Evolutionary conservation across 257 asterid species (phyloP).

Genomic region (Solanum bulbocastanum): DNA sequence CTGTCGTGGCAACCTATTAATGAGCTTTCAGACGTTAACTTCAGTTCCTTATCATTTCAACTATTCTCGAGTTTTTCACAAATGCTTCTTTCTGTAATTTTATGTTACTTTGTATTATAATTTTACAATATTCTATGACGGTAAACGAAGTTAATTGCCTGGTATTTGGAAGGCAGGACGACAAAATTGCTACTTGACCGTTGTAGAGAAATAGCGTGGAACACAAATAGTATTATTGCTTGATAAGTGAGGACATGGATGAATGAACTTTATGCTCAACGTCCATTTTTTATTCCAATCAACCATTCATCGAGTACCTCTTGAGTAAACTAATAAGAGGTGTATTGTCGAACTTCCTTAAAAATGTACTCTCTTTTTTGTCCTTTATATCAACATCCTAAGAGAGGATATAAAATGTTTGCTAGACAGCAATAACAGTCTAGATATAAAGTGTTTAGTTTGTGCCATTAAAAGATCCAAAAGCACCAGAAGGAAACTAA

Average conservation of each 20-base stretch:
- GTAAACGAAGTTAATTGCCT: not conserved
- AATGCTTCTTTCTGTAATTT: not conserved
- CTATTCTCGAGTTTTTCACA: not conserved
- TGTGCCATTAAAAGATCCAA: not conserved
- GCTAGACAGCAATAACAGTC: not conserved
- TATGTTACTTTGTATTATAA: not conserved
- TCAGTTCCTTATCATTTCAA: not conserved
- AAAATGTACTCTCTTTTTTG: not conserved
- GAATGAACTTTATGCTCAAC: not conserved
- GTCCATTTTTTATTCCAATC: not conserved
- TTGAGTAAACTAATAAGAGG: not conserved
- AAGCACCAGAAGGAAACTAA: not conserved
- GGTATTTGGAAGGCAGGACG: not conserved
- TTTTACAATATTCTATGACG: not conserved
- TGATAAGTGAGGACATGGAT: not conserved
- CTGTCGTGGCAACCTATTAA: not conserved
- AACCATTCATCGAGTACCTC: not conserved
- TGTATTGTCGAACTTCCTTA: not conserved
- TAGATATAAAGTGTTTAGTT: not conserved
- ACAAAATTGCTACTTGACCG: no score
- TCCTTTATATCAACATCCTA: not conserved
- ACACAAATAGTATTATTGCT: not conserved
- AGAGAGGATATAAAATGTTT: not conserved
- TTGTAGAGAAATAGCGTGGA: not conserved
- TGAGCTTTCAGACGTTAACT: not conserved